Conservation (phyloP, 2,329 filamentous ascomycete genomes). For the Talaromyces pinophilus region DNA sequence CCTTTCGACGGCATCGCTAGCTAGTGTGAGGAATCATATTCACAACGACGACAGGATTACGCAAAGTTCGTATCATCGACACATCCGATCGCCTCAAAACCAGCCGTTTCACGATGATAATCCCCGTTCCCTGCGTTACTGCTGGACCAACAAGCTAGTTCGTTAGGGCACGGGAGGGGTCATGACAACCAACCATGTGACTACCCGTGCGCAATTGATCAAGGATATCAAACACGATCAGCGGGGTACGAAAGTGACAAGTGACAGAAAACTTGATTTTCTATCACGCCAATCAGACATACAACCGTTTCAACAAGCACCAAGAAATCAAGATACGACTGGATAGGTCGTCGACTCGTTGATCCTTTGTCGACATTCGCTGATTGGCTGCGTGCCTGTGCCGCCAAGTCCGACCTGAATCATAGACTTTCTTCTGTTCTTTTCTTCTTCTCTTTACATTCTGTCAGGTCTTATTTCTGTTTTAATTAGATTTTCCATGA, state of each 20-base stretch:
- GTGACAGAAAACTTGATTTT: constrained; percentile 3
- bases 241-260: constrained; percentile 1
- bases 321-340: background rate
- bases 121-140: background rate
- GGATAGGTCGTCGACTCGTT: background rate
- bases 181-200: constrained; percentile 9
- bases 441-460: background rate
- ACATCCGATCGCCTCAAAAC: constrained; percentile 1
- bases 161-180: constrained; percentile 11
- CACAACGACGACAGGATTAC: background rate
- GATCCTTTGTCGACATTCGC: background rate
- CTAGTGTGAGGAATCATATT: background rate
- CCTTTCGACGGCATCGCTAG: background rate
- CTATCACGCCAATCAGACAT: background rate
- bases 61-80: background rate
- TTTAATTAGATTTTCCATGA: constrained; percentile 4
- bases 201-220: background rate
- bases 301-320: background rate
- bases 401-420: constrained; percentile 3
- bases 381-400: constrained; percentile 15
- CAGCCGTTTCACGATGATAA: background rate
- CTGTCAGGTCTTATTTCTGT: constrained; percentile 6
- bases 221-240: background rate
- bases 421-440: background rate
- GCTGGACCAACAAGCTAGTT: background rate